Conservation (phyloP, 345 rosid genomes). For the Gossypium mustelinum region DNA sequence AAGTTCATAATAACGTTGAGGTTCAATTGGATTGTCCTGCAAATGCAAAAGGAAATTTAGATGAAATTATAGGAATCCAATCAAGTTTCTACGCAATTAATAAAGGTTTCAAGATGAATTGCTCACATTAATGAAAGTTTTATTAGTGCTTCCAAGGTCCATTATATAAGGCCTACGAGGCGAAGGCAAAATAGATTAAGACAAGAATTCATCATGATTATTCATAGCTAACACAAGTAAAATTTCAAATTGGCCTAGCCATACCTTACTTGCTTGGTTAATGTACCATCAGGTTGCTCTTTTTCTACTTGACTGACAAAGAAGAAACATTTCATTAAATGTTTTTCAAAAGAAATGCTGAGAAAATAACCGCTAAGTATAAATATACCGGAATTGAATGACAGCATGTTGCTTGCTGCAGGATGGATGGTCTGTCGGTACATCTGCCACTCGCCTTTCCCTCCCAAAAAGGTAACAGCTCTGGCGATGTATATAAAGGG, state of each 20-base stretch:
- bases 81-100: slow-evolving; percentile 4
- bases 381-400: slow-evolving; percentile 70
- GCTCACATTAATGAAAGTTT: slow-evolving; percentile 83
- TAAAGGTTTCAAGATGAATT: slow-evolving; percentile 17
- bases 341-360: neutral
- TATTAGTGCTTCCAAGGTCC: slow-evolving; percentile 99
- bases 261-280: slow-evolving; percentile 64
- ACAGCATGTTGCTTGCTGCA: slow-evolving; percentile 99
- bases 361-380: slow-evolving; percentile 14
- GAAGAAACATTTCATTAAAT: slow-evolving; percentile 21
- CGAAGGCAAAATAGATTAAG: slow-evolving; percentile 18
- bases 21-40: slow-evolving; percentile 83
- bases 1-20: slow-evolving; percentile 89
- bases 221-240: neutral
- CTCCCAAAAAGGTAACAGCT: slow-evolving; percentile 95
- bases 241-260: slow-evolving; percentile 11
- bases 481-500: slow-evolving; percentile 91
- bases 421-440: slow-evolving; percentile 98
- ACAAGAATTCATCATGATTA: neutral
- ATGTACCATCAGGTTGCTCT: slow-evolving; percentile 72
- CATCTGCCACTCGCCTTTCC: slow-evolving; percentile 87
- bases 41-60: slow-evolving; percentile 23
- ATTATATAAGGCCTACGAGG: slow-evolving; percentile 75
- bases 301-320: slow-evolving; percentile 66
- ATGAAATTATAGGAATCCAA: slow-evolving; percentile 11